These are phyloP conservation scores for Gracilaria gracilis DNA, from an alignment of 23 red algal genomes.

Conservation along the genomic window DNA sequence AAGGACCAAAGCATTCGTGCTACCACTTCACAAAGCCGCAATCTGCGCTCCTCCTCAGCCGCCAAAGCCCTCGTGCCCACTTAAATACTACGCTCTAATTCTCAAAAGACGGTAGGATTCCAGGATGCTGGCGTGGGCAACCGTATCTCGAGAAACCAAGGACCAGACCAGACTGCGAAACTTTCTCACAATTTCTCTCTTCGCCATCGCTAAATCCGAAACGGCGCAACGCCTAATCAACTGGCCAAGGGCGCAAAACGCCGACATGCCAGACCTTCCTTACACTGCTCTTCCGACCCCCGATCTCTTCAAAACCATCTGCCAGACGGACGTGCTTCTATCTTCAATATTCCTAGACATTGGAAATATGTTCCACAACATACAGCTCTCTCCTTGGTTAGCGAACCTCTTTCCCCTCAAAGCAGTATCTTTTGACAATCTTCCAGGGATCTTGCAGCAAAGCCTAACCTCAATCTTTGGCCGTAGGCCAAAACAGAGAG, in stretches of 20 bases:
- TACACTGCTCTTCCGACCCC: conserved; percentile 2
- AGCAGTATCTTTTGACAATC: background rate
- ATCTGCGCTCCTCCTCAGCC: no score
- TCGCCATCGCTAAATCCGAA: background rate
- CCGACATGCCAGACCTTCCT: conserved; percentile 16
- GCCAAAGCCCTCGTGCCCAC: no score
- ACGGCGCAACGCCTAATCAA: background rate
- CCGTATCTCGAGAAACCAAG: no score
- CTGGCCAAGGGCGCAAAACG: conserved; percentile 19
- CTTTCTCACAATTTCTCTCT: background rate
- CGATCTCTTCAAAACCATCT: conserved; percentile 15
- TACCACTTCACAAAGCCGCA: no score
- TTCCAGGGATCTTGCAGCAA: background rate
- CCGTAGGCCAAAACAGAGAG: background rate
- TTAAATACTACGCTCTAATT: no score
- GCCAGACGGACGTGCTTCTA: background rate
- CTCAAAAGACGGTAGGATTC: no score
- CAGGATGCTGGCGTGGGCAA: no score
- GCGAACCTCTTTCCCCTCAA: background rate
- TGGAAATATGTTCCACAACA: conserved; percentile 39
- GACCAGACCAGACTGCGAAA: no score
- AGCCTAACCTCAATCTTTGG: background rate
- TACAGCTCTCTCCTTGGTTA: background rate
- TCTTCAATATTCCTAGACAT: conserved; percentile 23
- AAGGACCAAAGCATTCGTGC: no score